Conservation (phyloP, 1,284 basidiomycete genomes). For the Cutaneotrichosporon sp. region DNA sequence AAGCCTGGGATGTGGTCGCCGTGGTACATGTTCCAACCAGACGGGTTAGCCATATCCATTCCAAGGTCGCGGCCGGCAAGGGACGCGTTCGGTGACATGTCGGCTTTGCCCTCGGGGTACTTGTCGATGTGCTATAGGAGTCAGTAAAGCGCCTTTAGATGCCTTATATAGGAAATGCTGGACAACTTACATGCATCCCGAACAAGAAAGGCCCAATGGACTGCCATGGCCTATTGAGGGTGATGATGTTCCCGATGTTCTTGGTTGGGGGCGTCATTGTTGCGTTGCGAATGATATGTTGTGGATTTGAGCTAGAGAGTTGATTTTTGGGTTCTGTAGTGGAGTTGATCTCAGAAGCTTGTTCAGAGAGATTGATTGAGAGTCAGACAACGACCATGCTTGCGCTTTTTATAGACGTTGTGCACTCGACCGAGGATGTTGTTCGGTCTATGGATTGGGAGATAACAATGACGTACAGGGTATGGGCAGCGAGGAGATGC, state of each 20-base stretch:
- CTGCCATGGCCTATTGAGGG: conserved; percentile 10
- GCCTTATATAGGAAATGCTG: no score
- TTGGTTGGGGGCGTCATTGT: neutral
- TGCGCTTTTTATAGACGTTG: no score
- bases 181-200: neutral
- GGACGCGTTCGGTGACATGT: conserved; percentile 6
- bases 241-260: conserved; percentile 3
- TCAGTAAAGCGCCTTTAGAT: no score
- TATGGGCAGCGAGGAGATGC: no score
- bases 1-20: conserved; percentile 11
- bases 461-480: no score
- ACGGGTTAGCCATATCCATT: conserved; percentile 11
- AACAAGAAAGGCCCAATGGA: conserved; percentile 15
- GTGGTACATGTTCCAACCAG: conserved; percentile 19
- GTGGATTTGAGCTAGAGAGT: neutral
- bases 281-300: neutral
- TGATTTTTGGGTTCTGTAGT: no score
- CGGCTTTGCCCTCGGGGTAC: conserved; percentile 11
- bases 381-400: no score
- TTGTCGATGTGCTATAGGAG: conserved; percentile 11
- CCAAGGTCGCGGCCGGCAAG: conserved; percentile 13
- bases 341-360: neutral
- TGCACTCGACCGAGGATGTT: no score
- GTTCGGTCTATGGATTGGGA: no score
- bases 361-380: no score